Percentiles rank a stretch among this genome's conserved stretches.
phyloP scores from a whole-genome alignment of 2,329 filamentous ascomycete genomes.

The Lasiodiplodia sp. region DNA sequence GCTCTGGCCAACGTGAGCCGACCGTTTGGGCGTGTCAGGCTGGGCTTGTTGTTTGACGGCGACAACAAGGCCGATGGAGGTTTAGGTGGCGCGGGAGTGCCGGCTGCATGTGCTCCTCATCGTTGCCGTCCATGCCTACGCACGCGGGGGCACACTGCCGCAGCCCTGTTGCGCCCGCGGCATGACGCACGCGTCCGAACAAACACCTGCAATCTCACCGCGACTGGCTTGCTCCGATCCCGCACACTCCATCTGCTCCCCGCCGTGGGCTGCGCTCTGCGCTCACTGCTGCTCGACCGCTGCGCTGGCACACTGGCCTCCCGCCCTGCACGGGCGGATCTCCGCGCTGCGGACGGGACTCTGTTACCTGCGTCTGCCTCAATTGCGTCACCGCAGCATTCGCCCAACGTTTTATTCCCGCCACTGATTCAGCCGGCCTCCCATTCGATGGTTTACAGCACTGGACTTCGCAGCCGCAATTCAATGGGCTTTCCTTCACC shows the following conservation, averaged over 20 bases:
- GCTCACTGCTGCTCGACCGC: conserved; percentile 1
- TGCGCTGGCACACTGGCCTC: conserved; percentile 3
- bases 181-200: conserved; percentile 12
- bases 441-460: background rate
- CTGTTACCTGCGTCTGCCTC: background rate
- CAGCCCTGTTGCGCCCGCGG: background rate
- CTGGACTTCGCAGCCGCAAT: background rate
- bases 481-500: background rate
- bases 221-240: background rate
- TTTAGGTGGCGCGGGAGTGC: conserved; percentile 19
- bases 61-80: background rate
- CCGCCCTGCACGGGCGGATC: conserved; percentile 20
- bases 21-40: background rate
- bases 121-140: background rate
- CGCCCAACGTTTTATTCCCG: background rate
- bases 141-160: conserved; percentile 1
- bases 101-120: conserved; percentile 22
- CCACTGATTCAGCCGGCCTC: conserved; percentile 4
- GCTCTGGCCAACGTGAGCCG: conserved; percentile 13
- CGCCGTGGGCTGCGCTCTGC: background rate
- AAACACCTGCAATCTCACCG: conserved; percentile 16
- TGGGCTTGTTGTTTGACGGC: background rate
- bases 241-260: background rate
- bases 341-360: conserved; percentile 10
- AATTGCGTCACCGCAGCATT: conserved; percentile 4